Conservation (phyloP, 2,329 filamentous ascomycete genomes). For the Cercospora zeae-maydis region DNA sequence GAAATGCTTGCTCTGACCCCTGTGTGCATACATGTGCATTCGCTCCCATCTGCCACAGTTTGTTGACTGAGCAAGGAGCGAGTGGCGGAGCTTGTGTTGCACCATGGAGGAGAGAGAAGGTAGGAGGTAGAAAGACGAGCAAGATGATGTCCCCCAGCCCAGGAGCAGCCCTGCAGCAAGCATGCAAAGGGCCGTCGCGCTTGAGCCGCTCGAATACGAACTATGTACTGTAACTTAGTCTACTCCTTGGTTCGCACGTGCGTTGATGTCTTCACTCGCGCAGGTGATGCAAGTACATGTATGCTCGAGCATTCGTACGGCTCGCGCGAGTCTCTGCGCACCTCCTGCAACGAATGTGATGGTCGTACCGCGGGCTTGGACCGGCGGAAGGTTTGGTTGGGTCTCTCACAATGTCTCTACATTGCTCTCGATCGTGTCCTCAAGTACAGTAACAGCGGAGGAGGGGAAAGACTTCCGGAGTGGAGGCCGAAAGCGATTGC, state of each 20-base stretch:
- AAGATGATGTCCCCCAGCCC: background rate
- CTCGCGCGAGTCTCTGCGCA: background rate
- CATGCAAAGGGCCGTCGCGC: slow-evolving; percentile 2
- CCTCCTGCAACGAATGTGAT: background rate
- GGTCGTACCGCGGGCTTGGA: too few relatives aligned
- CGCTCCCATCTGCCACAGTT: too few relatives aligned
- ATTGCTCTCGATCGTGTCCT: background rate
- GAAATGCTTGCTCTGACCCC: background rate
- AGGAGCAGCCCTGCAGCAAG: slow-evolving; percentile 1
- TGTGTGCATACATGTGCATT: background rate
- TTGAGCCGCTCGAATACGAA: background rate
- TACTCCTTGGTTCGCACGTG: too few relatives aligned
- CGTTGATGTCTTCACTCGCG: background rate
- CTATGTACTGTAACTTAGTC: background rate
- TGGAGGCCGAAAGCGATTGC: background rate
- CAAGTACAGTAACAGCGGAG: background rate
- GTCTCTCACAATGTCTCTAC: background rate
- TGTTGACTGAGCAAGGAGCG: background rate
- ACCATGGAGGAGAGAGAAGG: background rate
- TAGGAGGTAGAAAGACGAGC: background rate
- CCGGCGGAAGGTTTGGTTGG: background rate
- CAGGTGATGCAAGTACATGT: background rate
- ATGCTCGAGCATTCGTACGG: background rate
- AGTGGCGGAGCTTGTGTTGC: background rate
- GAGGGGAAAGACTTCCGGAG: background rate